Base-by-base conservation (phyloP, 2,329 filamentous ascomycete species). In the Akanthomyces uredinophilus region DNA sequence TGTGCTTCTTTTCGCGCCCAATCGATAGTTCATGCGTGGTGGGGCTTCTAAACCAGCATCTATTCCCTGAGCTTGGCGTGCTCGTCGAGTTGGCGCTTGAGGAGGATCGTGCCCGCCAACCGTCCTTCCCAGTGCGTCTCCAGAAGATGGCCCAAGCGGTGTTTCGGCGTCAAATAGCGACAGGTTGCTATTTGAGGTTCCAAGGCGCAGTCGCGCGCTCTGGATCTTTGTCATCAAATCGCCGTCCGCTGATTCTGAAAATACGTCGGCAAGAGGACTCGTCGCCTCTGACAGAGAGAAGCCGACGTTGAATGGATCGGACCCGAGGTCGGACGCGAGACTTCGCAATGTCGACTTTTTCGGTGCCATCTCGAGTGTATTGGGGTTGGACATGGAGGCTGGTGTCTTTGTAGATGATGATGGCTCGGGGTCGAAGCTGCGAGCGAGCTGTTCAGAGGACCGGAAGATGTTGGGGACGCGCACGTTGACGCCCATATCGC, bases 391-490 rank as follows among this genome's bases (percentile, higher is more conserved):
- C 6, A 46, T 18, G 14, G 58, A 47, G 24, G 67, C 66, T 49
- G 68, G 73, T 49, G 79, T 77, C 65, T 73, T 77, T 46, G 72
- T 71, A 55, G 79, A 77, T n/a, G 66, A 65, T 20, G 68, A 66
- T 50, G 63, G 70, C 64, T 71, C 72, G 67, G 58, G 70, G 55
- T 81, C 79, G 60, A 85, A 79, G 56, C 76, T 77, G 44, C 80
- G 79, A 39, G 81, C 66, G 41, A 86, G 72, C 8, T 72, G 64
- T 22, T 86, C 83, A 64, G 83, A 91, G 68, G 89, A 78, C 71
- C 87, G 92, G 78, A 96, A 99, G 65, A 97, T 90, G 70, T 96
- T 96, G 29, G 87, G 84, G 11, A 95, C 87, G 61, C 90, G 87
- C 60, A 98, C 83, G 66, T 87, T 87, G 50, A 92, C 88, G 4